Percentiles rank a stretch among this genome's conserved stretches.
Evolutionary conservation across 208 protist species (phyloP).

Genomic region (Borovskyia barvae): DNA sequence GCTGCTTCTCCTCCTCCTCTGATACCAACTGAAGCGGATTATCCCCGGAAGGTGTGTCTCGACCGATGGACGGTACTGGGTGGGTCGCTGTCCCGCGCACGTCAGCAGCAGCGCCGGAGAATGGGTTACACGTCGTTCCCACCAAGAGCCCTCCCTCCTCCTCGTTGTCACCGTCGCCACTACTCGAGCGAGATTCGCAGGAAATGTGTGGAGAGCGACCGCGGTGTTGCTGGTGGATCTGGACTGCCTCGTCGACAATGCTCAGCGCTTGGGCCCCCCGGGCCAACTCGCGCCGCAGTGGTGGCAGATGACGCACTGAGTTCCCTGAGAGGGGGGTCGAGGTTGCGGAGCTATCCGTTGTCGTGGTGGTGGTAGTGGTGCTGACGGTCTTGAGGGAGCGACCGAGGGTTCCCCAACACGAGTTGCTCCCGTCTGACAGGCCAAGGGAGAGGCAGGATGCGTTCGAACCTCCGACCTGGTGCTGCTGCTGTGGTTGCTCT

Average conservation of each 20-base stretch:
- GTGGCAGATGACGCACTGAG: slow-evolving; percentile 14
- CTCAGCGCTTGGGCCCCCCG: slow-evolving; percentile 6
- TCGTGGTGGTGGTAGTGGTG: slow-evolving; percentile 11
- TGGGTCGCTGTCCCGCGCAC: too few relatives aligned
- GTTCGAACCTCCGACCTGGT: neutral
- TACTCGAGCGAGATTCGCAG: slow-evolving; percentile 20
- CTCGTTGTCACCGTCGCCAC: slow-evolving; percentile 4
- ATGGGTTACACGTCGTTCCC: too few relatives aligned
- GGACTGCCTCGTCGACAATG: slow-evolving; percentile 7
- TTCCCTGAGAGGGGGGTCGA: slow-evolving; percentile 25
- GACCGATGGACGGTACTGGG: too few relatives aligned
- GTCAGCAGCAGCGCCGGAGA: too few relatives aligned
- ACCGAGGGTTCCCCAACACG: slow-evolving; percentile 7
- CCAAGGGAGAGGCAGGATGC: slow-evolving; percentile 11
- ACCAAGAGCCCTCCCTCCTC: slow-evolving; percentile 16
- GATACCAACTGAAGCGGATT: too few relatives aligned
- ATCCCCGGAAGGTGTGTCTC: too few relatives aligned
- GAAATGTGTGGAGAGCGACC: slow-evolving; percentile 1
- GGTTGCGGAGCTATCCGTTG: slow-evolving; percentile 14
- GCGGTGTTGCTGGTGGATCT: neutral
- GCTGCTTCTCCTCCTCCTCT: too few relatives aligned
- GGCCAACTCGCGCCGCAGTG: too few relatives aligned
- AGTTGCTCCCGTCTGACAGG: slow-evolving; percentile 14
- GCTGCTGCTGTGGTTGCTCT: slow-evolving; percentile 1
- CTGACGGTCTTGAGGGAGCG: slow-evolving; percentile 5